phyloP scores from a whole-genome alignment of 805 yeast genomes.

The Ogataea henricii region DNA sequence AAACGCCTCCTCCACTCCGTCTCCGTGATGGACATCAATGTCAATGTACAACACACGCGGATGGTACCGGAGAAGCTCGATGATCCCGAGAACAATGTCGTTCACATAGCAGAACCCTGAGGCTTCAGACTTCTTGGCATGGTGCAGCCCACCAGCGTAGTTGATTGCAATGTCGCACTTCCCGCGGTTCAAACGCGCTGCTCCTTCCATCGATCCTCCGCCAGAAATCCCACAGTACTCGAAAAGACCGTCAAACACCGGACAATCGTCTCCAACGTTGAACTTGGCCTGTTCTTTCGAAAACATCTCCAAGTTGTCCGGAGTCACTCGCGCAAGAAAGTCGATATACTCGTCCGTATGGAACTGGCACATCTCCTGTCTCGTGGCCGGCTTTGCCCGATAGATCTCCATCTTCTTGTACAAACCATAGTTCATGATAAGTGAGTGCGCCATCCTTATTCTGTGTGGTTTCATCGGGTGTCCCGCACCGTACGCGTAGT shows the following conservation, averaged over 20 bases:
- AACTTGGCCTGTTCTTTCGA: slow-evolving; percentile 87
- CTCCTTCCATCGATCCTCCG: slow-evolving; percentile 90
- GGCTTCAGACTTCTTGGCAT: slow-evolving; percentile 88
- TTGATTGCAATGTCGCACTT: slow-evolving; percentile 91
- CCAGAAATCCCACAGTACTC: slow-evolving; percentile 79
- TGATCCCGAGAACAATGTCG: slow-evolving; percentile 83
- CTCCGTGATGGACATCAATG: slow-evolving; percentile 92
- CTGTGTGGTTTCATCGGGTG: slow-evolving; percentile 99
- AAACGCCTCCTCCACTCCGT: slow-evolving; percentile 93
- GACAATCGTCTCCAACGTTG: slow-evolving; percentile 95
- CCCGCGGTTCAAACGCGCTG: slow-evolving; percentile 76
- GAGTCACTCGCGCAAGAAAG: slow-evolving; percentile 85
- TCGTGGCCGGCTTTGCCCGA: slow-evolving; percentile 96
- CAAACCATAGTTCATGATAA: slow-evolving; percentile 94
- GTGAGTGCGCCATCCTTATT: slow-evolving; percentile 96
- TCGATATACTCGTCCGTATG: slow-evolving; percentile 98
- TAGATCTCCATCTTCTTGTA: slow-evolving; percentile 97
- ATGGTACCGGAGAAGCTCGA: slow-evolving; percentile 76
- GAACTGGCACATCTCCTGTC: slow-evolving; percentile 97
- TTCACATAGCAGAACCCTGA: slow-evolving; percentile 90
- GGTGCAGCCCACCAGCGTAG: slow-evolving; percentile 93
- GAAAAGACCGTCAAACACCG: slow-evolving; percentile 76
- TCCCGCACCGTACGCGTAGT: slow-evolving; percentile 97
- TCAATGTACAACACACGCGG: slow-evolving; percentile 87
- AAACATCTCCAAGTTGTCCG: slow-evolving; percentile 86